Evolutionary conservation across 495 filamentous ascomycete genomes (phyloP).

Genomic region (Talaromyces nanjingensis): DNA sequence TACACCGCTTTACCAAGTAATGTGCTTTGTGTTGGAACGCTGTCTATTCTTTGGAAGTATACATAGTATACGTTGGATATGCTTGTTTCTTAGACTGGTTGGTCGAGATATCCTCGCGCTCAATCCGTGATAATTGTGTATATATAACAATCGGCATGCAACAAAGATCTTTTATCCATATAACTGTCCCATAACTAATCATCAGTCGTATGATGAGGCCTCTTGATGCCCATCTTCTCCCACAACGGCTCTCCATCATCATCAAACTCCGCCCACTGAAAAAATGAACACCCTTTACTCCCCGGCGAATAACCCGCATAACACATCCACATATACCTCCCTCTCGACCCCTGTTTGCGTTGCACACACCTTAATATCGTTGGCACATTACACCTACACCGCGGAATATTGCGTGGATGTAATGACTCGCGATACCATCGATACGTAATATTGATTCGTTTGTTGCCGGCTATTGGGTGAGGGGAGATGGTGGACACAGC

Average conservation of each 20-base stretch:
- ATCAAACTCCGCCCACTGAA: slow-evolving; percentile 86
- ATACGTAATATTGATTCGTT: slow-evolving; percentile 90
- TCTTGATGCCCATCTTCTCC: slow-evolving; percentile 22
- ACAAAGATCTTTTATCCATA: neutral
- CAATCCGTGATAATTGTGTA: neutral
- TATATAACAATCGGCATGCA: neutral
- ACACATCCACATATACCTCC: slow-evolving; percentile 93
- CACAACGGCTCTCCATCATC: slow-evolving; percentile 76
- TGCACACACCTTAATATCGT: slow-evolving; percentile 73
- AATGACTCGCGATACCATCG: slow-evolving; percentile 73
- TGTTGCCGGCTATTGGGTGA: slow-evolving; percentile 72
- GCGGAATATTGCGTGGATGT: slow-evolving; percentile 55
- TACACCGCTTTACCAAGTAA: no score
- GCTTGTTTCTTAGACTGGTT: neutral
- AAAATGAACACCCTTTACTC: slow-evolving; percentile 71
- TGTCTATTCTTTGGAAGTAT: neutral
- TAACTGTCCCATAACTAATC: neutral
- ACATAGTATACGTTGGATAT: neutral
- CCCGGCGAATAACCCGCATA: slow-evolving; percentile 69
- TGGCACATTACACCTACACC: slow-evolving; percentile 61
- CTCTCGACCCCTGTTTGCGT: slow-evolving; percentile 63
- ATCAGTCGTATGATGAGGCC: neutral
- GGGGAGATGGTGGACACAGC: slow-evolving; percentile 68
- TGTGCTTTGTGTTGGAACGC: neutral
- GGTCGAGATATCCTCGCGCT: neutral